Evolutionary conservation across 1,284 basidiomycete genomes (phyloP).

Genomic region (Puccinia novopanici): DNA sequence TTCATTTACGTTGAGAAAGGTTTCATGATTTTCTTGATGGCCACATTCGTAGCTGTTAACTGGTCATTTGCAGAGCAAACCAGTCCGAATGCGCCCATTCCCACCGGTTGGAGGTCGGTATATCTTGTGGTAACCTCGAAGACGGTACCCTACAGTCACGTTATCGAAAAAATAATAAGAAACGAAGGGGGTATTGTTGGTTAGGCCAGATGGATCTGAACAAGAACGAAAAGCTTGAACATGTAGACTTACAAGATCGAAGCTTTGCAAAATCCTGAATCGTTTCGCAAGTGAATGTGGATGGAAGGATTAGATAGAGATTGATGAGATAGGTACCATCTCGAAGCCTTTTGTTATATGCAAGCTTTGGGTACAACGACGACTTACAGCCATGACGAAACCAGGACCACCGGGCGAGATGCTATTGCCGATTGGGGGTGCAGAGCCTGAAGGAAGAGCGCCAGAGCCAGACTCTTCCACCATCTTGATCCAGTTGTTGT

Average conservation of each 20-base stretch:
- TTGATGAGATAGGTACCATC: not conserved
- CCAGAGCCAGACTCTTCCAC: slow-evolving; percentile 7
- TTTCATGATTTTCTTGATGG: slow-evolving; percentile 99
- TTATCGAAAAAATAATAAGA: not conserved
- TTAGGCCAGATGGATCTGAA: not conserved
- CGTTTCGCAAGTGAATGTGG: no score
- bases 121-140: slow-evolving; percentile 91
- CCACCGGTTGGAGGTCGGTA: slow-evolving; percentile 99
- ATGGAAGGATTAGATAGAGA: no score
- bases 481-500: not conserved
- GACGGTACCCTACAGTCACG: slow-evolving; percentile 55
- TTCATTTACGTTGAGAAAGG: slow-evolving; percentile 76
- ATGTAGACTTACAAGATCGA: slow-evolving; percentile 38
- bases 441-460: slow-evolving; percentile 43
- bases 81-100: slow-evolving; percentile 97
- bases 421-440: slow-evolving; percentile 45
- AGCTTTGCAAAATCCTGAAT: slow-evolving; percentile 48
- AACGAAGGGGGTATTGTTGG: no score
- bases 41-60: slow-evolving; percentile 87
- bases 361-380: not conserved
- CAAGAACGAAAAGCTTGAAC: not conserved
- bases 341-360: no score
- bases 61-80: slow-evolving; percentile 98
- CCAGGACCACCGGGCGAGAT: slow-evolving; percentile 49
- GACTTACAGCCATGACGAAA: slow-evolving; percentile 45